Evolutionary conservation across 345 rosid genomes (phyloP), one percentile per base, ranked within the genome.

Genomic region (Sapria himalayana): DNA sequence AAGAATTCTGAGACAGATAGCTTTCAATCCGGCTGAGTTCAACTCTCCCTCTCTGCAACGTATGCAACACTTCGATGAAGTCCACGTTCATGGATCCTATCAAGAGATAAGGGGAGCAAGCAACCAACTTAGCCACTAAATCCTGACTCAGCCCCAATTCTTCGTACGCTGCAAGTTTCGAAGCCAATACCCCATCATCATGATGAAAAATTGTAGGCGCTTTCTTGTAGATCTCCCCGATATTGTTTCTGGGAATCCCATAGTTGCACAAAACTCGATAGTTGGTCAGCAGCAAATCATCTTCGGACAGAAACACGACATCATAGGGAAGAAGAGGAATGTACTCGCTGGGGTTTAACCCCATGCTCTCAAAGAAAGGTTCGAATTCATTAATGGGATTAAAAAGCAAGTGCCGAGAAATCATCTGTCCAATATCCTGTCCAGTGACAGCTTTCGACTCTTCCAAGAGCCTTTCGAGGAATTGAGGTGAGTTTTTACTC

Each of bases 321-420:
- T 73, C 63, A 5, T 51, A 53, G 0, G 60, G 78, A 56, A 85
- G 79, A 15, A 75, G 41, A 19, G 47, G 33, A 10, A 31, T 9
- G 40, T 60, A 55, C 51, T 74, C 85, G 2, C 21, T 25, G 27
- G 68, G 78, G 24, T 65, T 42, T 54, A 85, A 42, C 33, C 96
- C 96, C 35, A 73, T 31, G 47, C 92, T 81, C 75, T 85, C 86
- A 25, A 69, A 71, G 65, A 81, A 85, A 9, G 84, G 85, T 54
- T 85, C 93, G 20, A 77, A 81, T 60, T 85, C 96, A 41, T 81
- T 85, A 46, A 81, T 71, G 25, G 93, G 94, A 36, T 73, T 70
- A 39, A 71, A 81, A 24, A 71, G 66, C 43, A 85, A 41, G 55
- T 55, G 71, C 54, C 73, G 78, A 1, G 63, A 13, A 23, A 78